Conservation (phyloP, 768 basidiomycete genomes). For the Termitomyces sp. region DNA sequence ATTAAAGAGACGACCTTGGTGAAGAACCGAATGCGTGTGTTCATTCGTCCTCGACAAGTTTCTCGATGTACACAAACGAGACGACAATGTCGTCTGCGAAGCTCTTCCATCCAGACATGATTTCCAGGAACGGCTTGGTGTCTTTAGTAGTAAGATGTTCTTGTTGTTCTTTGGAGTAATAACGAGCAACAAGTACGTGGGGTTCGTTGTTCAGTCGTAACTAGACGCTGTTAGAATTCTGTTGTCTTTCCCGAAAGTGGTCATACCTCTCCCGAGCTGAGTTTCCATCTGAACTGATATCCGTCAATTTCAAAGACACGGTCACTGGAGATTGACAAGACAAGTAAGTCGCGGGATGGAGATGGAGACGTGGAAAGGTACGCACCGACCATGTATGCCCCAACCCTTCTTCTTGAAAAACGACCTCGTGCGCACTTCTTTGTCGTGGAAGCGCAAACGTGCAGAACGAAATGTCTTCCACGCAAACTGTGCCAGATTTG, state of each 20-base stretch:
- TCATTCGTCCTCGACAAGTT: conserved; percentile 22
- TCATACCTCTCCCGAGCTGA: conserved; percentile 9
- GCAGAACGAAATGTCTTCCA: conserved; percentile 21
- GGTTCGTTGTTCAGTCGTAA: conserved; percentile 11
- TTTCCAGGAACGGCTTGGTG: conserved; percentile 20
- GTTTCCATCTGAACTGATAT: conserved; percentile 20
- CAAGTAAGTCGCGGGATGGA: no score
- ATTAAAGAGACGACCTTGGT: neutral
- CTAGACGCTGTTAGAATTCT: conserved; percentile 4
- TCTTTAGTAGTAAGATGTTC: conserved; percentile 10
- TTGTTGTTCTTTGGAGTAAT: conserved; percentile 10
- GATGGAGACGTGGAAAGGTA: neutral
- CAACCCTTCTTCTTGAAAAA: conserved; percentile 22
- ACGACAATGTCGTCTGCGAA: conserved; percentile 27
- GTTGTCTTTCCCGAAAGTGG: neutral
- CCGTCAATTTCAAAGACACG: conserved; percentile 22
- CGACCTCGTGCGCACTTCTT: conserved; percentile 18
- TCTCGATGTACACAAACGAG: conserved; percentile 29
- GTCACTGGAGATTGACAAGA: conserved; percentile 10
- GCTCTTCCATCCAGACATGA: conserved; percentile 23
- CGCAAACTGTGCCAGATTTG: conserved; percentile 18
- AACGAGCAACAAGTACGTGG: conserved; percentile 17
- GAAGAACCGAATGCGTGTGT: no score
- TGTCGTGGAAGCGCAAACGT: conserved; percentile 12
- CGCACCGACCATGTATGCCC: conserved; percentile 20